These are phyloP conservation scores for Ophiostoma montium DNA, from an alignment of 2,329 filamentous ascomycete genomes.

Conservation along the genomic window DNA sequence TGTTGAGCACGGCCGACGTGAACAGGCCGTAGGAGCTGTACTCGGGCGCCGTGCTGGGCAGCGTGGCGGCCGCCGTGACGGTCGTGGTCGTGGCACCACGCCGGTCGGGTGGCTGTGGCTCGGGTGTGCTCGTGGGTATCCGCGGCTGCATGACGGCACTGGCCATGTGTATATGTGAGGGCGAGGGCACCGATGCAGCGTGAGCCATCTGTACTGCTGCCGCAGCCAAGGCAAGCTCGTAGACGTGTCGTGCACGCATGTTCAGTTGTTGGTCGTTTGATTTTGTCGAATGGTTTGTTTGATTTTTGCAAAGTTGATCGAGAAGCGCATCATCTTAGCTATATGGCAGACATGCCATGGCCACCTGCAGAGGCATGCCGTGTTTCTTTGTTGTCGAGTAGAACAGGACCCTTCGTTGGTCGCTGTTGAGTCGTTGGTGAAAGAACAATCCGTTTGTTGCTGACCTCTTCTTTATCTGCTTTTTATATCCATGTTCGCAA, in stretches of 20 bases:
- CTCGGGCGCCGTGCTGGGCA: slow-evolving; percentile 24
- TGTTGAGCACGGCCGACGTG: slow-evolving; percentile 43
- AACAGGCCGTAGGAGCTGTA: slow-evolving; percentile 25
- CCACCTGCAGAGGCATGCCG: too few species aligned
- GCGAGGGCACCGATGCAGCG: not conserved
- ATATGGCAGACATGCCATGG: too few species aligned
- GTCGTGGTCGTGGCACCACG: not conserved
- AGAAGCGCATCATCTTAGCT: too few species aligned
- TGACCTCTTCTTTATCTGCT: too few species aligned
- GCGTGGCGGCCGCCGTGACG: slow-evolving; percentile 19
- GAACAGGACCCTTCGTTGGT: too few species aligned
- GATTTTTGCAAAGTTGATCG: too few species aligned
- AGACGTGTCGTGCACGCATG: not conserved
- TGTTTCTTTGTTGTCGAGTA: too few species aligned
- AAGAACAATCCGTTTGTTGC: too few species aligned
- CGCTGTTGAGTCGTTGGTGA: too few species aligned
- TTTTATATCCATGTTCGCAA: too few species aligned
- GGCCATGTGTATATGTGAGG: not conserved
- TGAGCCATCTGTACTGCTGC: not conserved
- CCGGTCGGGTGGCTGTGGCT: not conserved
- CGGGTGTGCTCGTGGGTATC: not conserved
- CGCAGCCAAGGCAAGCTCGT: too few species aligned
- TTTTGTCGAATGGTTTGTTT: too few species aligned
- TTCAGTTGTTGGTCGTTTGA: not conserved
- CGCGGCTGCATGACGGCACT: not conserved